These are phyloP conservation scores for Tetrahymena thermophila DNA, from an alignment of 73 alveolate species.

Conservation along the genomic window DNA sequence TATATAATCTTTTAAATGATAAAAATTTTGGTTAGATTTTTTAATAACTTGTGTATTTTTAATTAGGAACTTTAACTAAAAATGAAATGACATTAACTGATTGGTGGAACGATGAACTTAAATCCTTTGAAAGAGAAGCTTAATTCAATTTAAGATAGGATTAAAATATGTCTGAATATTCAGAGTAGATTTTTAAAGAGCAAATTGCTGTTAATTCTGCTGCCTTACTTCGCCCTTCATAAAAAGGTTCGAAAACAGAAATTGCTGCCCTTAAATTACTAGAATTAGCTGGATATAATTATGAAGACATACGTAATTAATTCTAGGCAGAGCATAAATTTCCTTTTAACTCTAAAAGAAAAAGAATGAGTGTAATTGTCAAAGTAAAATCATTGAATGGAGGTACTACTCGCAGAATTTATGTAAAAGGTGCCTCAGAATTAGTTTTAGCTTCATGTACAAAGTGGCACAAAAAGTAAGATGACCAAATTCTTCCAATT, in stretches of 20 bases:
- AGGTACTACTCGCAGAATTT: background rate
- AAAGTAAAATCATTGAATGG: background rate
- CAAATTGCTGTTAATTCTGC: background rate
- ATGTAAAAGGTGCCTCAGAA: conserved; percentile 41
- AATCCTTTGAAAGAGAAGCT: background rate
- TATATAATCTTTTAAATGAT: too few species aligned
- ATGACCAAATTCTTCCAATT: background rate
- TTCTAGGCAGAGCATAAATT: background rate
- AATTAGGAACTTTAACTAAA: conserved; percentile 17
- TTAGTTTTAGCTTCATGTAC: background rate
- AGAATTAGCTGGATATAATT: conserved; percentile 8
- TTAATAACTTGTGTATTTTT: background rate
- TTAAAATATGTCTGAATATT: background rate
- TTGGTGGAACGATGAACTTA: conserved; percentile 37
- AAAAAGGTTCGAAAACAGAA: conserved; percentile 42
- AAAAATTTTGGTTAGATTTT: too few species aligned
- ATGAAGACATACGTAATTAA: background rate
- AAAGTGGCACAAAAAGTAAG: background rate
- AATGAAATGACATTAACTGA: conserved; percentile 29
- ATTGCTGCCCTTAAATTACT: conserved; percentile 28
- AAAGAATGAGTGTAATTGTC: conserved; percentile 37
- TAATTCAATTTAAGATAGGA: background rate
- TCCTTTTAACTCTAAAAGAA: conserved; percentile 37
- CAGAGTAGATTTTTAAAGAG: background rate
- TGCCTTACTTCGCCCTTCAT: background rate